Base-by-base conservation (phyloP, 768 basidiomycete species). In the Podaxis sp. region DNA sequence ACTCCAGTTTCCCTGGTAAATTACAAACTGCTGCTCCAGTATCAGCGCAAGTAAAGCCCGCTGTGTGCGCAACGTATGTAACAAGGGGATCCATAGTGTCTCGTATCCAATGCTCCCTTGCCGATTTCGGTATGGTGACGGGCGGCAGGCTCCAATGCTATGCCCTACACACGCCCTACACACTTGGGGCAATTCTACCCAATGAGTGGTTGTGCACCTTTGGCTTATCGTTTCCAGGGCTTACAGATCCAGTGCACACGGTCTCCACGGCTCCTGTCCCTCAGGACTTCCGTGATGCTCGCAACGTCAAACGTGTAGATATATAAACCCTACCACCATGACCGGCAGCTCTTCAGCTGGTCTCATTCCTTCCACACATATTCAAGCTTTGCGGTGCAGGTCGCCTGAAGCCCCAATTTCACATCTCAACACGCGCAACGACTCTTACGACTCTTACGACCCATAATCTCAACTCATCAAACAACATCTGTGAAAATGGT, bases 301-400 rank as follows among this genome's bases (percentile, higher is more conserved):
- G 27, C 43, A 6, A 47, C 56, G 12, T 25, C 19, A 22, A 55
- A 12, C 22, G 47, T 55, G 41, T 63, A n/a, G 6, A 27, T 65
- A 67, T 67, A 67, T 61, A 65, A 67, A 41, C 25, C 46, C 36
- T 13, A 1, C 24, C 12, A 9, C 19, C 7, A 19, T 12, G 51
- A 27, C 4, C 56, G 4, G 6, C 55, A 49, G 47, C 66, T 70
- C 70, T 61, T 63, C 72, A 77, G 76, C 76, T 75, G 75, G 74
- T 73, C 76, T 77, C 75, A 69, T 66, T 61, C 64, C 63, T 65
- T 67, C 69, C 64, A 66, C 37, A 62, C 60, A 52, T 50, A 49
- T 53, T 63, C 40, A 69, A 65, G 69, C 69, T 72, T 69, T 65
- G n/a, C 37, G 38, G 76, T 74, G 76, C 76, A 66, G 76, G 76